Evolutionary conservation across 1,284 basidiomycete genomes (phyloP).

Genomic region (Mycosarcoma maydis): DNA sequence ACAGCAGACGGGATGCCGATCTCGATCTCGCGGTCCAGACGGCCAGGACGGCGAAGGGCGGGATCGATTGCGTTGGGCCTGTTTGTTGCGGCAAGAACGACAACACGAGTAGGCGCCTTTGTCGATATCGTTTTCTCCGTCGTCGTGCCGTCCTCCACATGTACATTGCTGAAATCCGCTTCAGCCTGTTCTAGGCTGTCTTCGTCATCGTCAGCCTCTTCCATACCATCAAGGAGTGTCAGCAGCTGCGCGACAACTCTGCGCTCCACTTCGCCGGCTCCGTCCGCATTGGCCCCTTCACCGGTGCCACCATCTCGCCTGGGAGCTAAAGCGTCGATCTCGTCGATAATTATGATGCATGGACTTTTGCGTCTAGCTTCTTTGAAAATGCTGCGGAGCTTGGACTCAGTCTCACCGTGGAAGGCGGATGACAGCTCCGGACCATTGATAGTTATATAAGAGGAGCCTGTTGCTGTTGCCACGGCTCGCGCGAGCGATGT

Average conservation of each 20-base stretch:
- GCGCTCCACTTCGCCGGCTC: conserved; percentile 83
- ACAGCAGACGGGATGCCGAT: conserved; percentile 90
- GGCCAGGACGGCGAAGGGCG: conserved; percentile 88
- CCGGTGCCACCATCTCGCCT: conserved; percentile 85
- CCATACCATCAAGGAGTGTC: conserved; percentile 93
- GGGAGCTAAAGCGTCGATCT: conserved; percentile 94
- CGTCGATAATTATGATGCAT: conserved; percentile 88
- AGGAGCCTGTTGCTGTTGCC: conserved; percentile 55
- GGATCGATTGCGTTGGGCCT: conserved; percentile 97
- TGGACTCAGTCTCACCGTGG: conserved; percentile 94
- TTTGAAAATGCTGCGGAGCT: conserved; percentile 86
- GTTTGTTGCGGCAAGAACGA: conserved; percentile 97
- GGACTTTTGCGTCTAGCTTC: conserved; percentile 84
- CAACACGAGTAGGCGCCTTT: conserved; percentile 72
- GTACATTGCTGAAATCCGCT: conserved; percentile 60
- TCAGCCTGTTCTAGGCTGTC: conserved; percentile 14
- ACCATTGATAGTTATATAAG: conserved; percentile 77
- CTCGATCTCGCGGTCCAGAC: conserved; percentile 97
- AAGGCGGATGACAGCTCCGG: conserved; percentile 93
- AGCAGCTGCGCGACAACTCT: conserved; percentile 93
- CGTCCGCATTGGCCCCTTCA: conserved; percentile 71
- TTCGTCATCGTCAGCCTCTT: conserved; percentile 47
- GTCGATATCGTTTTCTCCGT: conserved; percentile 13
- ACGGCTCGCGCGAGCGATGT: conserved; percentile 64
- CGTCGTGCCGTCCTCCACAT: conserved; percentile 52